These are phyloP conservation scores for Umbelopsis vinacea DNA, from an alignment of 192 early-diverging fungal genomes.

Conservation along the genomic window DNA sequence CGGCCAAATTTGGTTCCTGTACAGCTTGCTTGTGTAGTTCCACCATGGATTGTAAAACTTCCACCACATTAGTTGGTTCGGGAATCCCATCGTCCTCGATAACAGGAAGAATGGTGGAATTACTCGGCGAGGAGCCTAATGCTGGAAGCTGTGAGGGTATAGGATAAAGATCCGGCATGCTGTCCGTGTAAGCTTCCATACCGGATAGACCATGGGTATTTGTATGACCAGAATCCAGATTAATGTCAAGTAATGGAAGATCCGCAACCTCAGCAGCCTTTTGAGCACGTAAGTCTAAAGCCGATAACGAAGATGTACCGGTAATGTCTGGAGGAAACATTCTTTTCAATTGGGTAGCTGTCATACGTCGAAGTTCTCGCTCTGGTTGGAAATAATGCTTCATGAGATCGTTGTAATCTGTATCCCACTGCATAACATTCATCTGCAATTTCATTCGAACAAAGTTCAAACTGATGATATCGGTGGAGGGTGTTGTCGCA, in stretches of 20 bases:
- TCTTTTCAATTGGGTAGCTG: conserved; percentile 62
- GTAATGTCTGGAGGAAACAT: conserved; percentile 57
- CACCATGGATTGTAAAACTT: conserved; percentile 13
- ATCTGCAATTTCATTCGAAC: conserved; percentile 78
- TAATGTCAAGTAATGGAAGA: conserved; percentile 47
- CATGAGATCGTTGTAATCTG: conserved; percentile 80
- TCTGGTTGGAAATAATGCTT: conserved; percentile 84
- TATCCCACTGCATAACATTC: conserved; percentile 84
- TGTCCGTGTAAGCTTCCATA: conserved; percentile 20
- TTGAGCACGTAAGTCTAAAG: conserved; percentile 34
- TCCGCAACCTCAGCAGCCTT: conserved; percentile 50
- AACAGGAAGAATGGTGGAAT: neutral
- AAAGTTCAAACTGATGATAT: conserved; percentile 81
- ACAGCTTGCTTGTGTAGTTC: neutral
- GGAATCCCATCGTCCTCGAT: neutral
- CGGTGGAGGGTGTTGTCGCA: conserved; percentile 74
- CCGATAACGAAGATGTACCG: neutral
- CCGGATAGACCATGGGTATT: conserved; percentile 11
- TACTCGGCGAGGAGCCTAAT: conserved; percentile 50
- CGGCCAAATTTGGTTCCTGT: neutral
- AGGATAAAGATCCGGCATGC: conserved; percentile 24
- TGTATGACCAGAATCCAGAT: conserved; percentile 34
- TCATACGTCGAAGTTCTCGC: conserved; percentile 69
- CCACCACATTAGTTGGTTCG: conserved; percentile 2
- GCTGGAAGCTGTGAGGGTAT: conserved; percentile 47